Conservation (phyloP, 2,329 filamentous ascomycete species). For the Penicillium janthinellum region DNA sequence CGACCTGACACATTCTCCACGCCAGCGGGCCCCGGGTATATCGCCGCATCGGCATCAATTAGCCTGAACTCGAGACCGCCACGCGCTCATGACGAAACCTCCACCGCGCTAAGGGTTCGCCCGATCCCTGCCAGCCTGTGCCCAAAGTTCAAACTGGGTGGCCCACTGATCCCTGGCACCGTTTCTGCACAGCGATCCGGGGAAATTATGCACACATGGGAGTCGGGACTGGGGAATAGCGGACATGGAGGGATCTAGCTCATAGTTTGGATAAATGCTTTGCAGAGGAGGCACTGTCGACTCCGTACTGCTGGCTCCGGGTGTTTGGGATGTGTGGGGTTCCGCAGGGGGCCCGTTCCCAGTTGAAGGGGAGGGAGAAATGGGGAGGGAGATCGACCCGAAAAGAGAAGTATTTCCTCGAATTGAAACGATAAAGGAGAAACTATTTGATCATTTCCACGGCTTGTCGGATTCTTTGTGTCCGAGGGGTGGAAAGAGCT, state of each 20-base stretch:
- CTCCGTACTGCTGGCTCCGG: background rate
- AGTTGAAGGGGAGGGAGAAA: background rate
- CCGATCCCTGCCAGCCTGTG: too few relatives aligned
- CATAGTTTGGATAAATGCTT: background rate
- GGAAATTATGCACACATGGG: background rate
- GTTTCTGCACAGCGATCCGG: background rate
- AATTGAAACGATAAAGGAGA: slow-evolving; percentile 5
- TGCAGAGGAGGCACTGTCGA: too few relatives aligned
- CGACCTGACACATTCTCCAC: background rate
- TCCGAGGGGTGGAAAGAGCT: background rate
- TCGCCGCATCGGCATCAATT: background rate
- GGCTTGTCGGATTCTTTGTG: background rate
- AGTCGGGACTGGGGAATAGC: too few relatives aligned
- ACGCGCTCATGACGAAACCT: background rate
- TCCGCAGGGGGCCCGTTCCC: background rate
- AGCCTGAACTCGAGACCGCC: background rate
- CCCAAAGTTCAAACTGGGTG: too few relatives aligned
- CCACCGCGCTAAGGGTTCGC: background rate
- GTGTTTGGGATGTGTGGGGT: background rate
- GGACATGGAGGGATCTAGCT: background rate
- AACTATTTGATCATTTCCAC: slow-evolving; percentile 7
- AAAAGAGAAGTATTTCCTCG: slow-evolving; percentile 14
- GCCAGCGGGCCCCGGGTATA: background rate
- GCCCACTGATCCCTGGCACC: background rate
- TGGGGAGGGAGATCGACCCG: background rate